Conservation (phyloP, 2,329 filamentous ascomycete species). For the Leptographium flavum region DNA sequence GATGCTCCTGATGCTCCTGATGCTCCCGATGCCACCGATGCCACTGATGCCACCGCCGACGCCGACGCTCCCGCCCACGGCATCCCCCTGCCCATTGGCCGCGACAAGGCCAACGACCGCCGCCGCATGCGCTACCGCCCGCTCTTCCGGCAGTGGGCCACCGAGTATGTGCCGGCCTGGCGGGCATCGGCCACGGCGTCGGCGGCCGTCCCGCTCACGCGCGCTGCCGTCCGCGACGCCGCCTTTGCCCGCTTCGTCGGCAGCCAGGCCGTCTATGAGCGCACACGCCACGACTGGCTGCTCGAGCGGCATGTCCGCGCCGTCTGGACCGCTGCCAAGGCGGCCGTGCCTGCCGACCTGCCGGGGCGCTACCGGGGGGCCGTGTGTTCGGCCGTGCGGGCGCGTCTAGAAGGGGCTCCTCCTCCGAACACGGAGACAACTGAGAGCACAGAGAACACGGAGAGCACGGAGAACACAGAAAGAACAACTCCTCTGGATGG, state of each 20-base stretch:
- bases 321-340: constrained; percentile 23
- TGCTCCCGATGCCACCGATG: neutral
- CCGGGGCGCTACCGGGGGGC: constrained; percentile 19
- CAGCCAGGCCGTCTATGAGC: constrained; percentile 27
- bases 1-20: neutral
- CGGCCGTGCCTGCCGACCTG: constrained; percentile 13
- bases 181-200: constrained; percentile 12
- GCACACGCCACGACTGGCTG: constrained; percentile 26
- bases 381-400: constrained; percentile 28
- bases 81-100: neutral
- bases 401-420: neutral
- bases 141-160: constrained; percentile 45
- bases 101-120: constrained; percentile 37
- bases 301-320: constrained; percentile 23
- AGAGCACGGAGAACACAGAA: too few relatives aligned
- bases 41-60: neutral
- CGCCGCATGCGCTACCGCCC: constrained; percentile 38
- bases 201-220: constrained; percentile 10
- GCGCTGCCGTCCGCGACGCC: constrained; percentile 34
- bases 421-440: neutral
- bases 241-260: constrained; percentile 36
- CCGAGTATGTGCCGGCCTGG: constrained; percentile 42
- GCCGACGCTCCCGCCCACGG: neutral
- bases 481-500: too few relatives aligned
- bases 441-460: constrained; percentile 24